phyloP scores from a whole-genome alignment of 2,329 filamentous ascomycete genomes.

The Aspergillus awamori region DNA sequence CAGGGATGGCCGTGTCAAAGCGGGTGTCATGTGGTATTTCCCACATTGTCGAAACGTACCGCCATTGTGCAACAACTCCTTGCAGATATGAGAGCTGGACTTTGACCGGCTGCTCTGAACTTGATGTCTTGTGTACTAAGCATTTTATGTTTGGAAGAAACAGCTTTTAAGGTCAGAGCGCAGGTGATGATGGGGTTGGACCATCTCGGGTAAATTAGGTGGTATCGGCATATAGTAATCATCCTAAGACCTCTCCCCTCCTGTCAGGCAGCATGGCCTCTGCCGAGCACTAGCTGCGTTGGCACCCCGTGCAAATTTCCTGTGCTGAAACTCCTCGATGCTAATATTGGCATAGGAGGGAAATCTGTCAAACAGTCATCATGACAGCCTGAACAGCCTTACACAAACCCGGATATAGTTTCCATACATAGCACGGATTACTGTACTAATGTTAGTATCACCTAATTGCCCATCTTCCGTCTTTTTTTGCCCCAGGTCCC shows the following conservation, averaged over 20 bases:
- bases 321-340: background rate
- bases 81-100: background rate
- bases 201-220: slow-evolving; percentile 1
- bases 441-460: background rate
- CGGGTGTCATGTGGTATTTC: background rate
- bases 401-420: background rate
- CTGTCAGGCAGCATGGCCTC: background rate
- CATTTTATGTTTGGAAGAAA: background rate
- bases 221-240: background rate
- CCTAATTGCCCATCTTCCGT: background rate
- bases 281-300: background rate
- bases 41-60: background rate
- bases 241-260: background rate
- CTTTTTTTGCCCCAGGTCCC: background rate
- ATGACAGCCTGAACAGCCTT: background rate
- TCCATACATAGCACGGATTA: background rate
- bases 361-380: background rate
- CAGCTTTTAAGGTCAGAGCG: background rate
- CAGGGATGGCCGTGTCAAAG: background rate
- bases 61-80: background rate
- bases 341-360: background rate
- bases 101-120: background rate
- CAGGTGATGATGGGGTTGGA: background rate
- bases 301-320: background rate
- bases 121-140: background rate